Evolutionary conservation across 2,329 filamentous ascomycete species (phyloP), one percentile per base, ranked within the genome.

Genomic region (Epichloe coenophiala): DNA sequence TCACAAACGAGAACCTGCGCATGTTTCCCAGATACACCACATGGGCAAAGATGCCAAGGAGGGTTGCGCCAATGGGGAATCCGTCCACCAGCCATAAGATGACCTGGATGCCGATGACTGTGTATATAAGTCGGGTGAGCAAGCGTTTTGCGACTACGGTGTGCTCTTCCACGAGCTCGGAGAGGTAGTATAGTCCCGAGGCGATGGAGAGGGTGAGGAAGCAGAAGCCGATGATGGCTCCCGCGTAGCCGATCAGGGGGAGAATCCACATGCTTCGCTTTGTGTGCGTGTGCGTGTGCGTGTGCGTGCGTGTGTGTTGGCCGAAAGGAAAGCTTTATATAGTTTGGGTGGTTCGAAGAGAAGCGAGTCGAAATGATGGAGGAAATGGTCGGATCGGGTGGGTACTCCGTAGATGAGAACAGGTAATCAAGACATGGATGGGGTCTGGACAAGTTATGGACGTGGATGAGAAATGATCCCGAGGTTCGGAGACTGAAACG

Each of bases 101-200:
- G 9, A 81, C 54, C 65, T 96, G 91, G 6, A 89, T 65, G 33
- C 61, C 77, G 54, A 96, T 84, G 56, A 95, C 81, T 55, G 71
- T 72, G 71, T 95, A 95, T 61, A 97, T 96, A 51, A 97, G 74
- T 41, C 81, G 83, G 36, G 79, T 85, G 48, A 98, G 75, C n/a
- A 96, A 73, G 51, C 84, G 87, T 65, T 95, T 95, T 12, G 90
- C 86, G 55, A 95, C 70, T 11, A 97, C 91, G 3, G 91, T 96
- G 65, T 98, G 91, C 68, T 98, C 93, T 70, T 98, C 93, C 54
- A 98, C 93, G 13, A 97, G 82, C 68, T 98, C 93, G 23, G 91
- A 96, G 49, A 98, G 84, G 67, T 98, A 98, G 72, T 98, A 98
- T 27, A 98, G 81, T 38, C 93, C 93, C n/a, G 89, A 96, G 39